Base-by-base conservation (phyloP, 1,284 basidiomycete species). In the Cutaneotrichosporon arboriforme region DNA sequence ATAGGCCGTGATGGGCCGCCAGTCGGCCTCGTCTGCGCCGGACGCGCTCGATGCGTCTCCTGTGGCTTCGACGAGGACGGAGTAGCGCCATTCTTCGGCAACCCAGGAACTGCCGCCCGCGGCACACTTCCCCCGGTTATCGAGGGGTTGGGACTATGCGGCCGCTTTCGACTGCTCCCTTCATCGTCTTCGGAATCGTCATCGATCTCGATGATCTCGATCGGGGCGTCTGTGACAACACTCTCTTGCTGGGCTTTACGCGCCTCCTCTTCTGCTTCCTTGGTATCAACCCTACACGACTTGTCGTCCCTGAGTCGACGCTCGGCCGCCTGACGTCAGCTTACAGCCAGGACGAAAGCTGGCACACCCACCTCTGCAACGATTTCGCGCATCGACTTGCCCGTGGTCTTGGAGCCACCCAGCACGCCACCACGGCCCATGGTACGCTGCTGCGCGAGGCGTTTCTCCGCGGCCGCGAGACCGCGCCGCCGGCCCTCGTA, bases 401-500 rank as follows among this genome's bases (percentile, higher is more conserved):
- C 79, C 10, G 68, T 66, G 4, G 48, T 54, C 21, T 33, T 41
- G 3, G 61, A 60, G 8, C 73, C 75, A 10, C 73, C 75, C 13
- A 72, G 62, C 1, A 71, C 67, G 2, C 83, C 81, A 4, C 84
- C 80, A 13, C 79, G 77, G 10, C 83, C 79, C 45, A 84, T 76
- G 2, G 84, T 57, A 10, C 66, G 65, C 41, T 78, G 76, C 10
- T 77, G 61, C 49, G 78, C 76, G 49, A 78, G 74, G 50, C 87
- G 76, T 68, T 82, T 84, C 76, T 91, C 87, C 0, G 88, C 87
- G 4, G 87, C 86, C 62, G 83, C 83, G 4, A 90, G 74, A 10
- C 86, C 87, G 54, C 82, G 83, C 43, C 75, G 67, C 12, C 81
- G 80, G 3, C 84, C 87, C 17, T 84, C 60, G 63, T 85, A 79